Evolutionary conservation across 192 early-diverging fungal genomes (phyloP).

Genomic region (Coemansia sp.): DNA sequence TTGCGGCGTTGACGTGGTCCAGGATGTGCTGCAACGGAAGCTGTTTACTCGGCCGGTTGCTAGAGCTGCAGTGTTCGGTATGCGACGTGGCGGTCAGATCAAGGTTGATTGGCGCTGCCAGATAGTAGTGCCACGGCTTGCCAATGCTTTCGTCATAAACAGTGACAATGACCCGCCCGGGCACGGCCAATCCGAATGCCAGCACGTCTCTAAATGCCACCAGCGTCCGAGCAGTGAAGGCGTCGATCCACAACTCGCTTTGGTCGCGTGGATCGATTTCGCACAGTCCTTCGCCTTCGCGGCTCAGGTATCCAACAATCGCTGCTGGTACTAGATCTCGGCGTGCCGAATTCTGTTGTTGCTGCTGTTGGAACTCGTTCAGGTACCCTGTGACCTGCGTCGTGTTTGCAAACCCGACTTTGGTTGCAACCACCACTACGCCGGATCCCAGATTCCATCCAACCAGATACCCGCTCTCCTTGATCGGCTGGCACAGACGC

Average conservation of each 20-base stretch:
- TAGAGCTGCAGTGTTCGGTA: not conserved
- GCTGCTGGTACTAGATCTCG: slow-evolving; percentile 1
- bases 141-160: slow-evolving; percentile 36
- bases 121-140: slow-evolving; percentile 43
- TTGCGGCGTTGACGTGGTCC: slow-evolving; percentile 24
- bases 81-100: slow-evolving; percentile 21
- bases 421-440: slow-evolving; percentile 40
- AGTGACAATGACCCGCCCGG: slow-evolving; percentile 26
- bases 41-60: not conserved
- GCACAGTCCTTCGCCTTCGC: slow-evolving; percentile 48
- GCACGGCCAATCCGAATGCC: slow-evolving; percentile 7
- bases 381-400: slow-evolving; percentile 23
- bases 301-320: slow-evolving; percentile 46
- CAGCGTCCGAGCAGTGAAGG: slow-evolving; percentile 46
- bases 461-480: slow-evolving; percentile 44
- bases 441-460: slow-evolving; percentile 32
- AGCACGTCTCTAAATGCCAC: slow-evolving; percentile 36
- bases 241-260: slow-evolving; percentile 43
- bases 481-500: slow-evolving; percentile 21
- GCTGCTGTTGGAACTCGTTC: slow-evolving; percentile 11
- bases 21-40: slow-evolving; percentile 20
- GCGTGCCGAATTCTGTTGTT: not conserved
- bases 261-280: slow-evolving; percentile 39
- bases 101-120: slow-evolving; percentile 37
- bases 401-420: slow-evolving; percentile 34